Evolutionary conservation across 169 alveolate species (phyloP).

Genomic region (Babesia bigemina): DNA sequence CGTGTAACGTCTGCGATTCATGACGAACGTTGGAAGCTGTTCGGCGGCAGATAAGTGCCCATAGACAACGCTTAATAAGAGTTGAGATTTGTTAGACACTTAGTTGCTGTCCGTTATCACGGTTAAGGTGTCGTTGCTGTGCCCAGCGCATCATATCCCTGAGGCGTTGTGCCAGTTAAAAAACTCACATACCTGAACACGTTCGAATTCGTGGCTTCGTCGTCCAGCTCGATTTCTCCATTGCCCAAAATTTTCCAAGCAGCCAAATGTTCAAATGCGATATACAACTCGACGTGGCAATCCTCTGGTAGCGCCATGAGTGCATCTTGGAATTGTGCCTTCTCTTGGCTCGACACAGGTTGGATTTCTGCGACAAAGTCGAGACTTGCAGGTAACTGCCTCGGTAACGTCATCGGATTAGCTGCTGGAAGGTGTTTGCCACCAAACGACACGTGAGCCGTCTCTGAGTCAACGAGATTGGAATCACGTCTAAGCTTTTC

Average conservation of each 20-base stretch:
- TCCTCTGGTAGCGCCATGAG: conserved; percentile 41
- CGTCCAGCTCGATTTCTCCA: conserved; percentile 81
- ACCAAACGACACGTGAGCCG: conserved; percentile 23
- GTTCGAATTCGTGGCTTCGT: conserved; percentile 74
- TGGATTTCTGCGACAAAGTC: neutral
- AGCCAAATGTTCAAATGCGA: conserved; percentile 76
- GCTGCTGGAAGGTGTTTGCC: conserved; percentile 25
- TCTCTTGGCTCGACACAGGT: conserved; percentile 52
- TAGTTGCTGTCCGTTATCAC: neutral
- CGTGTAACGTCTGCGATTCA: conserved; percentile 33
- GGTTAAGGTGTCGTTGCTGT: conserved; percentile 5
- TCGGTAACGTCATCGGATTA: neutral
- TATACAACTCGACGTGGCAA: conserved; percentile 67
- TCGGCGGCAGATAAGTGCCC: neutral
- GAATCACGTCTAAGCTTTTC: conserved; percentile 36
- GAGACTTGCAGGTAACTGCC: conserved; percentile 11
- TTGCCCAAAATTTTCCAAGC: conserved; percentile 78
- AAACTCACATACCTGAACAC: conserved; percentile 70
- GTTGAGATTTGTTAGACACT: neutral
- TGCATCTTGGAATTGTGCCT: conserved; percentile 49
- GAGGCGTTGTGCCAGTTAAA: neutral
- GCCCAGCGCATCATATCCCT: conserved; percentile 65
- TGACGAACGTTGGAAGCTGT: conserved; percentile 32
- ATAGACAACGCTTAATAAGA: neutral
- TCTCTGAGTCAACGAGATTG: conserved; percentile 52